phyloP scores from a whole-genome alignment of 164 flowering plant genomes.

The Vitis rupestris region DNA sequence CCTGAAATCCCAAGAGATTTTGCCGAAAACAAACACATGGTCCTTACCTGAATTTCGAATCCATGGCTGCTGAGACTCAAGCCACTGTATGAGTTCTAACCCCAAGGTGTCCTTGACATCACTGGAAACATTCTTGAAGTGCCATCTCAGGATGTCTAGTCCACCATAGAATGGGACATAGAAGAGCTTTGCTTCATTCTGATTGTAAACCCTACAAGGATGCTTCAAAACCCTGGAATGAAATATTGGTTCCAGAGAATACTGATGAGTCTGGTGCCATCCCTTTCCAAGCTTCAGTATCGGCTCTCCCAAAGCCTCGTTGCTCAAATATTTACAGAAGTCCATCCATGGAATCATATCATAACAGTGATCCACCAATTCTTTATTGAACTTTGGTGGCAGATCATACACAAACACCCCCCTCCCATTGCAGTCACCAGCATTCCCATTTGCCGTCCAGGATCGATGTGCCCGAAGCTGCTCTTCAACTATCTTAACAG shows the following conservation, averaged over 20 bases:
- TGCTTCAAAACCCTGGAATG: slow-evolving; percentile 62
- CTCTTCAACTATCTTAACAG: slow-evolving; percentile 39
- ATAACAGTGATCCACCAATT: slow-evolving; percentile 48
- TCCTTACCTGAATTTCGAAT: slow-evolving; percentile 51
- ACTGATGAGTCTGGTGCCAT: slow-evolving; percentile 79
- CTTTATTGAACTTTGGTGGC: slow-evolving; percentile 74
- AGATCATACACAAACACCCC: slow-evolving; percentile 72
- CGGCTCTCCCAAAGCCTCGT: slow-evolving; percentile 57
- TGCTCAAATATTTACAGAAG: slow-evolving; percentile 51
- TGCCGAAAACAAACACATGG: slow-evolving; percentile 77
- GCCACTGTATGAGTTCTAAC: slow-evolving; percentile 64
- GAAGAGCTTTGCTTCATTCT: slow-evolving; percentile 60
- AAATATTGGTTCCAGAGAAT: slow-evolving; percentile 67
- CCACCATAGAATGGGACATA: slow-evolving; percentile 86
- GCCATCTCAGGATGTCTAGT: slow-evolving; percentile 65
- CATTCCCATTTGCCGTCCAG: slow-evolving; percentile 21
- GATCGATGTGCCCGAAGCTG: slow-evolving; percentile 51
- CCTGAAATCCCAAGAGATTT: slow-evolving; percentile 83
- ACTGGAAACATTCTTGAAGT: slow-evolving; percentile 54
- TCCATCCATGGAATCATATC: slow-evolving; percentile 58
- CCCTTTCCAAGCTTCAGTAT: slow-evolving; percentile 52
- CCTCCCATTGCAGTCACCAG: slow-evolving; percentile 38
- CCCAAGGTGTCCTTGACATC: slow-evolving; percentile 53
- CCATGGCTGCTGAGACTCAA: slow-evolving; percentile 48
- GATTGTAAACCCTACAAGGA: slow-evolving; percentile 63